Conservation (phyloP, 257 asterid genomes). For the Scutellaria minor region DNA sequence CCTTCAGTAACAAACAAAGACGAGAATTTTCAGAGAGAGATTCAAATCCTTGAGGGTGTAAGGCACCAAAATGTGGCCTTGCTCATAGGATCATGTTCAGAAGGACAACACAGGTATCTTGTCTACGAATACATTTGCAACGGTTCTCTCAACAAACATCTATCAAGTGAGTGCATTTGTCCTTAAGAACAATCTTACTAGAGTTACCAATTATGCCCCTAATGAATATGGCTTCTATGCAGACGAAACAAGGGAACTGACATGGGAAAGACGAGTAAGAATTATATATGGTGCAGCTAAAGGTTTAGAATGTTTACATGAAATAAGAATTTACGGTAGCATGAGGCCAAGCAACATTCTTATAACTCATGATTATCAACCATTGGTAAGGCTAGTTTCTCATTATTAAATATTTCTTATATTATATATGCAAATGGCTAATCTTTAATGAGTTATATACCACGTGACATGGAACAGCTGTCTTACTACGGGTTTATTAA, state of each 20-base stretch:
- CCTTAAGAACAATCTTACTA: neutral
- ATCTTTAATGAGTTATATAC: neutral
- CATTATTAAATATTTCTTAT: neutral
- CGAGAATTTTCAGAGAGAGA: constrained; percentile 43
- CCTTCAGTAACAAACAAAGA: constrained; percentile 53
- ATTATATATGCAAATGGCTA: neutral
- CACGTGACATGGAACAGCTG: constrained; percentile 37
- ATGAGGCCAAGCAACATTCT: constrained; percentile 63
- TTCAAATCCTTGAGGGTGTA: constrained; percentile 44
- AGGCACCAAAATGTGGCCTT: constrained; percentile 54
- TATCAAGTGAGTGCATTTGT: constrained; percentile 40
- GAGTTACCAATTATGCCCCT: neutral
- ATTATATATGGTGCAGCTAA: constrained; percentile 57
- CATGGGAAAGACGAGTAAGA: constrained; percentile 55
- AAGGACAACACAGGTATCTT: constrained; percentile 48
- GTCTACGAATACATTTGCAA: constrained; percentile 61
- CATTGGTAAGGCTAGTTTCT: constrained; percentile 46
- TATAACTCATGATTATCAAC: constrained; percentile 59
- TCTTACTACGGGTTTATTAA: constrained; percentile 54
- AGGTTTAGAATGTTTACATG: constrained; percentile 56
- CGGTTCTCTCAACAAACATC: constrained; percentile 50
- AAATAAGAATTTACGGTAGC: constrained; percentile 51
- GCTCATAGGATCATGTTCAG: constrained; percentile 58
- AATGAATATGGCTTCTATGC: constrained; percentile 18
- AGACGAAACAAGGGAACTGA: constrained; percentile 47